Base-by-base conservation (phyloP, 2,329 filamentous ascomycete genomes). In the Apiospora aurea region DNA sequence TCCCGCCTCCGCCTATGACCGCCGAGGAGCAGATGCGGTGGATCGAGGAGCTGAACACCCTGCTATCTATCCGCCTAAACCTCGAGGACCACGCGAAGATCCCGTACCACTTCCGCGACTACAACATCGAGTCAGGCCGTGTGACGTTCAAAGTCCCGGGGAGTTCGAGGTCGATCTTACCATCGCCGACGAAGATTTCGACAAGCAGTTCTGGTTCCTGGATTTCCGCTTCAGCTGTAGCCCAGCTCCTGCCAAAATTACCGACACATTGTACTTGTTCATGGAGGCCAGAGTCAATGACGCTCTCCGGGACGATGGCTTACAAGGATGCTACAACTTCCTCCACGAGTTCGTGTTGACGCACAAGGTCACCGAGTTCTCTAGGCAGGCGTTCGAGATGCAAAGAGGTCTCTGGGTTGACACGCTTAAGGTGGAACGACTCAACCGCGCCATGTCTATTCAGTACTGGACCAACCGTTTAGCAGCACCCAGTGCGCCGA, bases 101-200 rank as follows among this genome's bases (percentile, higher is more conserved):
- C 69, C 96, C 96, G 0, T 82, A 85, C n/a, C 88, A 93, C 70
- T 94, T 98, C 80, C 88, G 88, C 76, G 87, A 93, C 73, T 98
- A 95, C 83, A 88, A 87, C 6, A 93, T 99, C 73, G 88, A 89
- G 70, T 93, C 94, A 69, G 96, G 97, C n/a, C 91, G 96, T 68
- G 96, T 93, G 8, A 98, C 95, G 0, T 99, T 99, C 81, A 89
- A 86, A 67, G 93, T 98, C 85, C 89, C 2, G 89, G 90, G 70
- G 96, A 98, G 80, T 98, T 98, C 77, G 96, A 98, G 80, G 90
- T 98, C 26, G 96, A 98, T 79, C 88, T 99, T 69, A 95, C 95
- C 0, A 93, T 98, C 74, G 94, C 93, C 24, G 93, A 95, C 76
- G 95, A 98, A 79, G 92, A 96, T 75, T 89, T 91, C 24, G 86